Base-by-base conservation (phyloP, 139 green algal genomes). In the Closterium sp. region DNA sequence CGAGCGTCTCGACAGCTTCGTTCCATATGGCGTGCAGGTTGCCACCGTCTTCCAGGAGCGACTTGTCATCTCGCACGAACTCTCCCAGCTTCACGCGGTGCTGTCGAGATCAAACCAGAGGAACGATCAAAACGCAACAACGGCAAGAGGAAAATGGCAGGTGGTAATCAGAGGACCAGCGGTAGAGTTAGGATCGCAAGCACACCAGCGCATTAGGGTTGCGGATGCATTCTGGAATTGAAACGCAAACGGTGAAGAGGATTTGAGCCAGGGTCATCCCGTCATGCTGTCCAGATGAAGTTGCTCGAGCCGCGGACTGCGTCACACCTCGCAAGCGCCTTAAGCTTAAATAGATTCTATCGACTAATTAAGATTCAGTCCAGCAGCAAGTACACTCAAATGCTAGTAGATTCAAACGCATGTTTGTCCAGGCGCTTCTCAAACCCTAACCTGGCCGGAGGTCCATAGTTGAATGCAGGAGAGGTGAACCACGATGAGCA, bases 31-130 rank as follows among this genome's bases (percentile, higher is more conserved):
- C 92, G 22, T 94, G 84, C 19, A 29, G 21, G 32, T 94, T 94
- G 13, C 13, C 79, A 13, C 92, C 92, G 86, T 94, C 92, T n/a
- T 91, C 89, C 13, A 38, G 22, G 22, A 94, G 28, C 9, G 92
- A 94, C 30, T 92, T 31, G 17, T 24, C 85, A 50, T 93, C 42
- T 45, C 92, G 38, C 87, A 50, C 89, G n/a, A 92, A 24, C 62
- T 94, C 92, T 22, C 92, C 92, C 27, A 94, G 42, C 92, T 92
- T 93, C n/a, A 94, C 90, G 34, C 92, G 79, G 45, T 94, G 89
- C 92, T 93, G 91, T n/a, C 86, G 22, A 91, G 4, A 19, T 29
- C 73, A 19, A 22, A 89, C 22, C 86, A 89, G 30, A 50, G 11
- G 38, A 50, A 9, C 38, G 24, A 28, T 13, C n/a, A 13, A 70